Conservation (phyloP, 1,284 basidiomycete species). For the Earliella scabrosa region DNA sequence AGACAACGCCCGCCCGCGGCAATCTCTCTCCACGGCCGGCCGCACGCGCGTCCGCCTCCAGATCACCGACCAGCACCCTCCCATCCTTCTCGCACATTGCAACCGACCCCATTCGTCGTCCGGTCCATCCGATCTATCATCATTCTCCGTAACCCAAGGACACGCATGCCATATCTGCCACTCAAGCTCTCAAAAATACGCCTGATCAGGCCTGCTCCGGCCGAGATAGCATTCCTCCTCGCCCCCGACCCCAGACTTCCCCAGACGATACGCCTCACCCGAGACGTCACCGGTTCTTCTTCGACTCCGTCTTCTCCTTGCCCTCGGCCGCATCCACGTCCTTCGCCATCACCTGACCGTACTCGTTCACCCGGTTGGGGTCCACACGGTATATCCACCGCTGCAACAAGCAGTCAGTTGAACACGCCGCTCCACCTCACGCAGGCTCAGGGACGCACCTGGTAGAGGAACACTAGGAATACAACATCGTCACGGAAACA, state of each 20-base stretch:
- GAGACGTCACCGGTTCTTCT: conserved; percentile 45
- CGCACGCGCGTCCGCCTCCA: too few relatives aligned
- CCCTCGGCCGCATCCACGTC: conserved; percentile 51
- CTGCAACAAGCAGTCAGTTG: conserved; percentile 41
- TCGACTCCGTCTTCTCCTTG: conserved; percentile 32
- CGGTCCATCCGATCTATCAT: conserved; percentile 22
- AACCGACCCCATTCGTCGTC: conserved; percentile 10
- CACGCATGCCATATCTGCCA: conserved; percentile 16
- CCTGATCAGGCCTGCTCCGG: conserved; percentile 26
- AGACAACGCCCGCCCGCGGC: conserved; percentile 1
- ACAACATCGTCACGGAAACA: conserved; percentile 94
- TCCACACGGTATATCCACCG: conserved; percentile 97
- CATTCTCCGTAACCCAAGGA: conserved; percentile 14
- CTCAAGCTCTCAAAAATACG: conserved; percentile 5
- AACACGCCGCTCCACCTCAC: conserved; percentile 2
- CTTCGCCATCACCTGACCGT: conserved; percentile 78
- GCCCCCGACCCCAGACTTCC: conserved; percentile 16
- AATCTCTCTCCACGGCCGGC: neutral
- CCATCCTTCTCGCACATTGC: conserved; percentile 1
- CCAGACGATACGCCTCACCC: conserved; percentile 6
- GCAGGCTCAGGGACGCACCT: conserved; percentile 48
- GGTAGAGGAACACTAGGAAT: conserved; percentile 85
- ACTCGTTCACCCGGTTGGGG: conserved; percentile 93
- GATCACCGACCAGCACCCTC: too few relatives aligned
- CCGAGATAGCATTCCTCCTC: conserved; percentile 27